A percentile compares a stretch with the other conserved stretches of the same genome.
These are phyloP conservation scores for Podila epigama DNA, from an alignment of 192 early-diverging fungal species.

Conservation along the genomic window DNA sequence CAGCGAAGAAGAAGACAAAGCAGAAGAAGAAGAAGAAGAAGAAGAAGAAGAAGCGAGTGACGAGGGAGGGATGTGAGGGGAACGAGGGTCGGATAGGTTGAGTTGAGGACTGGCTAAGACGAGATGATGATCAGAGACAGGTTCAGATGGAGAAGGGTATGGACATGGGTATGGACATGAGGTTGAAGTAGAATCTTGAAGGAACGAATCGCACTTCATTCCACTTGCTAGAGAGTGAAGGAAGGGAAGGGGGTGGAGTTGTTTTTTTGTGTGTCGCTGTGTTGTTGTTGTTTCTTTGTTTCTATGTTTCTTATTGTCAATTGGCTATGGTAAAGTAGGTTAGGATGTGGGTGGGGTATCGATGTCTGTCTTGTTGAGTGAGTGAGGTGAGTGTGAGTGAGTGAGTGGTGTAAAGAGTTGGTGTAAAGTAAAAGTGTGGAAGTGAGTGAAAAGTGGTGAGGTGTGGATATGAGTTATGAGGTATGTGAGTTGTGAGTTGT, in stretches of 20 bases:
- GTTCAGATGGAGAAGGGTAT: background rate
- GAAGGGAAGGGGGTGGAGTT: too few species aligned
- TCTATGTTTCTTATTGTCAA: too few species aligned
- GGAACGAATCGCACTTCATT: conserved; percentile 5
- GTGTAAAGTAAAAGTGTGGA: too few species aligned
- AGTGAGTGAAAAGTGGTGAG: too few species aligned
- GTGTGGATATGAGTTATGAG: too few species aligned
- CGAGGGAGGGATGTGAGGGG: background rate
- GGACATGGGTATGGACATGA: background rate
- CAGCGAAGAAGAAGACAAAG: background rate
- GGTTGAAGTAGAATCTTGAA: background rate
- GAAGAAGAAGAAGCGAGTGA: background rate
- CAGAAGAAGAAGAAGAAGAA: background rate
- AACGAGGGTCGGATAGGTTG: background rate
- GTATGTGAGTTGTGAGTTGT: too few species aligned
- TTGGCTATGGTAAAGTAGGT: too few species aligned
- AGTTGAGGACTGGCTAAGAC: background rate
- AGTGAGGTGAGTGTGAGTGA: background rate
- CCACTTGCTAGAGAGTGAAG: background rate
- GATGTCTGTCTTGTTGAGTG: too few species aligned
- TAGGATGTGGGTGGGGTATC: too few species aligned
- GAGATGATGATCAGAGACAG: background rate
- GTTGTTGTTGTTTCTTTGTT: too few species aligned
- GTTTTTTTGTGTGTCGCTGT: too few species aligned
- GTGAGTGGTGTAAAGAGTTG: background rate